Percentiles rank a stretch among this genome's conserved stretches.
Conservation (phyloP, 495 filamentous ascomycete genomes). For the Aspergillus indologenus region DNA sequence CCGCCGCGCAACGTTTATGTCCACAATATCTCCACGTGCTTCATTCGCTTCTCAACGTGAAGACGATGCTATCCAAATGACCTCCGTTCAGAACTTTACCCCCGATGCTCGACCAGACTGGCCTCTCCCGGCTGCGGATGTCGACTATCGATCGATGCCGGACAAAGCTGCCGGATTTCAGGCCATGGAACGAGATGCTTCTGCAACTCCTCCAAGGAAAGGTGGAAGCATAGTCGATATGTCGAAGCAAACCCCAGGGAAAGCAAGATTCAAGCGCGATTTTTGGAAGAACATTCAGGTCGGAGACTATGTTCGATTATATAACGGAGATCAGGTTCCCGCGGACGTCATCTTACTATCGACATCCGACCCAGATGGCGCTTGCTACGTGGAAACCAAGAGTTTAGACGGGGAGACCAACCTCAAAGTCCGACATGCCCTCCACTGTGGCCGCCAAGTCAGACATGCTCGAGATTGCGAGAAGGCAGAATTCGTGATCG, state of each 20-base stretch:
- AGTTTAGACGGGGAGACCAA: slow-evolving; percentile 98
- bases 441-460: slow-evolving; percentile 78
- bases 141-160: slow-evolving; percentile 33
- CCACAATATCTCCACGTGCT: slow-evolving; percentile 53
- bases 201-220: slow-evolving; percentile 35
- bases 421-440: slow-evolving; percentile 88
- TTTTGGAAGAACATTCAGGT: slow-evolving; percentile 95
- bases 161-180: slow-evolving; percentile 34
- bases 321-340: slow-evolving; percentile 93
- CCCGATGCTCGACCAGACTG: slow-evolving; percentile 49
- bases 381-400: slow-evolving; percentile 98
- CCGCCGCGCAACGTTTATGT: slow-evolving; percentile 63
- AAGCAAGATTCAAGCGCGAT: slow-evolving; percentile 82
- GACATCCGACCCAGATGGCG: slow-evolving; percentile 90
- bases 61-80: slow-evolving; percentile 81
- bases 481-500: slow-evolving; percentile 77
- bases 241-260: slow-evolving; percentile 54
- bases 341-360: slow-evolving; percentile 95
- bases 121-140: slow-evolving; percentile 25
- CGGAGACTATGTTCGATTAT: slow-evolving; percentile 94
- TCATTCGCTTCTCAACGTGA: slow-evolving; percentile 61
- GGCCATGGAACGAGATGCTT: slow-evolving; percentile 22
- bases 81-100: slow-evolving; percentile 80
- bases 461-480: slow-evolving; percentile 93
- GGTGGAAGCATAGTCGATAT: slow-evolving; percentile 66